Conservation (phyloP, 495 filamentous ascomycete genomes). For the Penicillium steckii region DNA sequence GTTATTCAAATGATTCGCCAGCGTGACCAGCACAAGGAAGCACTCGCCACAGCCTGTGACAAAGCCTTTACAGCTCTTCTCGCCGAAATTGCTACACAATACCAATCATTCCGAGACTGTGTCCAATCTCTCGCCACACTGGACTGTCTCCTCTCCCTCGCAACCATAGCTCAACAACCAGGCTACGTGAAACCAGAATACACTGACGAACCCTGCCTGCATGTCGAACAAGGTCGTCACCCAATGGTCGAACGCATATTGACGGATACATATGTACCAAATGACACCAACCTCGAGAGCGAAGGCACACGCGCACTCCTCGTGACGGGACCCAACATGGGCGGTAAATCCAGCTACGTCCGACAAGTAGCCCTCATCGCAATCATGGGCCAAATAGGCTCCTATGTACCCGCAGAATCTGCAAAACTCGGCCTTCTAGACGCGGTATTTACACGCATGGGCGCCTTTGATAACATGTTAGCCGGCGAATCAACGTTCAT, state of each 20-base stretch:
- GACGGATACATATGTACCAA: conserved; percentile 86
- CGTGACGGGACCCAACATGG: conserved; percentile 98
- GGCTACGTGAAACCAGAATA: conserved; percentile 89
- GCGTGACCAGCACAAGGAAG: conserved; percentile 92
- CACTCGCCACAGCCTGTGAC: conserved; percentile 89
- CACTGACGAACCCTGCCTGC: conserved; percentile 64
- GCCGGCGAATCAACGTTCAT: conserved; percentile 95
- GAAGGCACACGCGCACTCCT: conserved; percentile 71
- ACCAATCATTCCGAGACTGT: conserved; percentile 85
- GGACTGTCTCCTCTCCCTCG: conserved; percentile 86
- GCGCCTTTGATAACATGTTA: conserved; percentile 94
- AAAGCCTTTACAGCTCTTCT: conserved; percentile 73
- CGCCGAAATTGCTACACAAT: conserved; percentile 69
- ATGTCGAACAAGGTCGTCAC: conserved; percentile 77
- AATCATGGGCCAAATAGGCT: conserved; percentile 93
- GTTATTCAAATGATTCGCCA: conserved; percentile 80
- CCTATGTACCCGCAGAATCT: conserved; percentile 80
- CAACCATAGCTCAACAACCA: conserved; percentile 77
- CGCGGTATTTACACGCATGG: conserved; percentile 95
- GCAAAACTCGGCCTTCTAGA: conserved; percentile 80
- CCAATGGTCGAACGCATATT: conserved; percentile 96
- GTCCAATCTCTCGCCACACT: conserved; percentile 82
- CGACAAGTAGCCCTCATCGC: conserved; percentile 87
- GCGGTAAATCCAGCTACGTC: conserved; percentile 94
- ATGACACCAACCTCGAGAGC: conserved; percentile 69